These are phyloP conservation scores for Corylus americana DNA, from an alignment of 306 rosid species.

Conservation along the genomic window DNA sequence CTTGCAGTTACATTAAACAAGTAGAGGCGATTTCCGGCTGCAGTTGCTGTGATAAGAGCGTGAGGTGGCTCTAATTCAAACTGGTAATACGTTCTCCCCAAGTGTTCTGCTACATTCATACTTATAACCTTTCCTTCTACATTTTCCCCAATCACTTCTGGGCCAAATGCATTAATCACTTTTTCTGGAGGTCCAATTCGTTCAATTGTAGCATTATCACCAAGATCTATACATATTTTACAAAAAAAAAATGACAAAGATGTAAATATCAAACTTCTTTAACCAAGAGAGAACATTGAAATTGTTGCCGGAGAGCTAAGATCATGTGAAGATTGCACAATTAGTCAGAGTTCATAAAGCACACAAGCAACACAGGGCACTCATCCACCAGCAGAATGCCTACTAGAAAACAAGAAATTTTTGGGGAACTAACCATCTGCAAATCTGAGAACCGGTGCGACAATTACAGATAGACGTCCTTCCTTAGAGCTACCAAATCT, in stretches of 20 bases:
- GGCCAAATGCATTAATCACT: slow-evolving; percentile 91
- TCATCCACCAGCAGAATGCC: slow-evolving; percentile 4
- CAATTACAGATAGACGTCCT: slow-evolving; percentile 84
- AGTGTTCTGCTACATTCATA: slow-evolving; percentile 56
- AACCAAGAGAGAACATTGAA: background rate
- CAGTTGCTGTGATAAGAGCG: slow-evolving; percentile 82
- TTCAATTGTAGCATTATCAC: slow-evolving; percentile 83
- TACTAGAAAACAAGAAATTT: background rate
- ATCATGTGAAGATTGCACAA: background rate
- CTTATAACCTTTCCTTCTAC: slow-evolving; percentile 90
- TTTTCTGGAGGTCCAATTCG: slow-evolving; percentile 83
- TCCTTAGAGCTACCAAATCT: slow-evolving; percentile 78
- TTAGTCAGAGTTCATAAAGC: background rate
- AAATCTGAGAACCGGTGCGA: slow-evolving; percentile 94
- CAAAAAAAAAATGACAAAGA: slow-evolving; percentile 17
- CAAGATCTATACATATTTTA: slow-evolving; percentile 50
- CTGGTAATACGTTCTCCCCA: slow-evolving; percentile 89
- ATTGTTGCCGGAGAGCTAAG: slow-evolving; percentile 6
- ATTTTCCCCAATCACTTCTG: slow-evolving; percentile 91
- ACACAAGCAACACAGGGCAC: background rate
- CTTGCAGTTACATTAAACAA: slow-evolving; percentile 77
- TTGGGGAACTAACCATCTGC: slow-evolving; percentile 57
- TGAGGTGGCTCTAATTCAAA: slow-evolving; percentile 98
- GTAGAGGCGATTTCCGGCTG: slow-evolving; percentile 96
- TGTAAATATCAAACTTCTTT: slow-evolving; percentile 6